These are phyloP conservation scores for Globisporangium solare DNA, from an alignment of 352 stramenopile species.

Conservation along the genomic window DNA sequence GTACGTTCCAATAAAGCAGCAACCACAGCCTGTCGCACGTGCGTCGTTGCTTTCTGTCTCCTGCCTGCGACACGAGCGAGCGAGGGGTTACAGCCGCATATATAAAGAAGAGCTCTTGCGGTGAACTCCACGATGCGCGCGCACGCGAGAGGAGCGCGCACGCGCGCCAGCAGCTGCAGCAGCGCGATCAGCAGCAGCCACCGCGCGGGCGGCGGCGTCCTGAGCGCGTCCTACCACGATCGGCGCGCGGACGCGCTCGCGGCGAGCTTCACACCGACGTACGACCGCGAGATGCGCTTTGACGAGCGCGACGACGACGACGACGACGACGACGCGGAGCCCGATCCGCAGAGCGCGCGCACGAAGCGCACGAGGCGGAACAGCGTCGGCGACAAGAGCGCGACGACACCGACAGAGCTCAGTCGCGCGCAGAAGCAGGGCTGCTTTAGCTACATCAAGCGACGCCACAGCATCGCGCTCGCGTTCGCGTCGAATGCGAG, in stretches of 20 bases:
- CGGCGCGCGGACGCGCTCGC: background rate
- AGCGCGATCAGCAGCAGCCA: no score
- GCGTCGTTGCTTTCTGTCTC: no score
- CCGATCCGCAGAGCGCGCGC: no score
- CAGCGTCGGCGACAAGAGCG: conserved; percentile 15
- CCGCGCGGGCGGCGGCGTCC: no score
- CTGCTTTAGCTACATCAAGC: conserved; percentile 82
- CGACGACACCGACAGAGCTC: conserved; percentile 17
- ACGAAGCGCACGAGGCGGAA: conserved; percentile 13
- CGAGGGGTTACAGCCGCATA: no score
- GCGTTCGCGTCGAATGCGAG: conserved; percentile 50
- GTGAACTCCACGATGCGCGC: no score
- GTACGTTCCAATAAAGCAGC: no score
- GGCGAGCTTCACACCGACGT: conserved; percentile 8
- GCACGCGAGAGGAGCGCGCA: conserved; percentile 3
- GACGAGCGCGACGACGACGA: conserved; percentile 19
- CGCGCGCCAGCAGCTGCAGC: conserved; percentile 14
- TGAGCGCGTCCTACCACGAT: conserved; percentile 15
- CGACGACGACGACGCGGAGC: conserved; percentile 15
- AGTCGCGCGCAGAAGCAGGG: conserved; percentile 68
- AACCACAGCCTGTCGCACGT: no score
- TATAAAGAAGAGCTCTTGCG: no score
- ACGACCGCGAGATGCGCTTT: conserved; percentile 11
- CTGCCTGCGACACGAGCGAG: no score
- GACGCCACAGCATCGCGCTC: conserved; percentile 61